phyloP scores from a whole-genome alignment of 2,329 filamentous ascomycete species.

The Ophiostoma himal-ulmi region DNA sequence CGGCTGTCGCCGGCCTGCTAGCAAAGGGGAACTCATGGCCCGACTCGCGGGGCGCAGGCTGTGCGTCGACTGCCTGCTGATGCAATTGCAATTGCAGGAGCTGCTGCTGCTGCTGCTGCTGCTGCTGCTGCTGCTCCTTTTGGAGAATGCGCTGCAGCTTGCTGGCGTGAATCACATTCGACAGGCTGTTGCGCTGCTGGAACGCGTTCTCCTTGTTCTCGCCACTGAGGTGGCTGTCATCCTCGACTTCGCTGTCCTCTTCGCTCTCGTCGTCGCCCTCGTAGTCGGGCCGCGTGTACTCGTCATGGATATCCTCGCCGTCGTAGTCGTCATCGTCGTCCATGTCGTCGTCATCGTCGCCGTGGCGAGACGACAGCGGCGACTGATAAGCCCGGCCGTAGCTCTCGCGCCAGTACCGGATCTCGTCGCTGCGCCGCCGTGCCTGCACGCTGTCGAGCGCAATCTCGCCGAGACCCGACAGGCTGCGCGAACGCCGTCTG shows the following conservation, averaged over 20 bases:
- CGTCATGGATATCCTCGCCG: neutral
- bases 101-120: neutral
- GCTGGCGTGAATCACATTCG: slow-evolving; percentile 8
- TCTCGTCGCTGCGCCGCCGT: slow-evolving; percentile 57
- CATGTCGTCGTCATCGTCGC: slow-evolving; percentile 20
- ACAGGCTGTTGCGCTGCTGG: slow-evolving; percentile 17
- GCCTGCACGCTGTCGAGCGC: slow-evolving; percentile 31
- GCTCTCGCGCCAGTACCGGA: slow-evolving; percentile 58
- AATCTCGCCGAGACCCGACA: slow-evolving; percentile 48
- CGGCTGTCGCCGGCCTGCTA: neutral
- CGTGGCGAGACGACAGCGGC: slow-evolving; percentile 42
- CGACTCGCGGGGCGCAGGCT: neutral
- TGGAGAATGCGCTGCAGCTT: slow-evolving; percentile 12
- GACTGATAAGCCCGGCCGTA: slow-evolving; percentile 48
- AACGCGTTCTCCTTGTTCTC: neutral
- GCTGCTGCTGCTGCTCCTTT: neutral
- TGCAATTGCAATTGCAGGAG: neutral
- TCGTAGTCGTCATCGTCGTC: slow-evolving; percentile 21
- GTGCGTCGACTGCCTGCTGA: neutral
- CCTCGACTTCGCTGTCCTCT: slow-evolving; percentile 10
- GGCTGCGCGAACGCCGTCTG: slow-evolving; percentile 53
- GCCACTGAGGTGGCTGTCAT: neutral
- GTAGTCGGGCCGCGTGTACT: neutral
- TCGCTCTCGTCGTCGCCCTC: slow-evolving; percentile 24
- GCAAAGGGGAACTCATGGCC: neutral